Percentiles rank a stretch among this genome's conserved stretches.
These are phyloP conservation scores for Pythium folliculosum DNA, from an alignment of 352 stramenopile genomes.

Conservation along the genomic window DNA sequence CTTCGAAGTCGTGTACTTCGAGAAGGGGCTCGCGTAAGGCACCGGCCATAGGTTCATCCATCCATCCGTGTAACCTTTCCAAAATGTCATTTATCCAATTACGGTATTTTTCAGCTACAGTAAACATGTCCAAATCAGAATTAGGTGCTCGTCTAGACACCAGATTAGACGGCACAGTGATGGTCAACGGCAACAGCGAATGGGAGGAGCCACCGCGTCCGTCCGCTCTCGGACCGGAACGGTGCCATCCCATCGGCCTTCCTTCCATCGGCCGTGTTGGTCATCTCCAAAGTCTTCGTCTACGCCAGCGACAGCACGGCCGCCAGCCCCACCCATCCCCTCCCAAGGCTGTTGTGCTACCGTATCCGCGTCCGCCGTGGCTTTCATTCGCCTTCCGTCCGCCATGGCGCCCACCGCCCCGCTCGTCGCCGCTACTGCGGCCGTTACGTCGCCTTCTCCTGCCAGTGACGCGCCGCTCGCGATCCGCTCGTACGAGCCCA, in stretches of 20 bases:
- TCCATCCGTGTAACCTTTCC: not conserved
- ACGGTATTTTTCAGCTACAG: no score
- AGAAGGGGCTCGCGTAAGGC: not conserved
- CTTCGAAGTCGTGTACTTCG: not conserved
- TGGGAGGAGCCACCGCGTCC: not conserved
- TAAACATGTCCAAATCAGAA: no score
- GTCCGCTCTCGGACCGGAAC: not conserved
- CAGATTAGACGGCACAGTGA: no score
- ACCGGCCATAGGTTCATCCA: not conserved
- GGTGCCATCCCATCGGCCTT: not conserved
- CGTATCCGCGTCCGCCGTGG: not conserved
- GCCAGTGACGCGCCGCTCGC: not conserved
- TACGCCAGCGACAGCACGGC: no score
- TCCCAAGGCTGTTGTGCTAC: no score
- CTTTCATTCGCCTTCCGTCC: not conserved
- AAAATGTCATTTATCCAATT: not conserved
- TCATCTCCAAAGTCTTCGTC: not conserved
- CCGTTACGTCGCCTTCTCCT: not conserved
- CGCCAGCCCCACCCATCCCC: no score
- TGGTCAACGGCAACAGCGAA: no score
- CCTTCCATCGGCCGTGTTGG: not conserved
- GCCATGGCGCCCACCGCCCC: not conserved
- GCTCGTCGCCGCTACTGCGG: not conserved
- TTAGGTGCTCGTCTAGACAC: no score
- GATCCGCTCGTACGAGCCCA: conserved; percentile 25